phyloP scores from a whole-genome alignment of 1,139 yeast genomes.

The Blastobotrys illinoisensis region DNA sequence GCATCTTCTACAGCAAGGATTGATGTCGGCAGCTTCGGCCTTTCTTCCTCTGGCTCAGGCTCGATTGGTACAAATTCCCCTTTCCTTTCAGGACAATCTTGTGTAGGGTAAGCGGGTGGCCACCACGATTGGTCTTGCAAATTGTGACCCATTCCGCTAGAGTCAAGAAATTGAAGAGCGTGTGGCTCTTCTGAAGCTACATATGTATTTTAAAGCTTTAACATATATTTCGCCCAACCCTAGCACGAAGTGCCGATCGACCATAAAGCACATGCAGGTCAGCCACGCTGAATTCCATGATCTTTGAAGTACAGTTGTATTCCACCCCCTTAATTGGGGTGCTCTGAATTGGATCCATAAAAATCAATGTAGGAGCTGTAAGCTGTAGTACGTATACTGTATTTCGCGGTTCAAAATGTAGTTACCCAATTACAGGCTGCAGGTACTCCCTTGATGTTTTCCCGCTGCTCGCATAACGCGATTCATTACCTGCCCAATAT shows the following conservation, averaged over 20 bases:
- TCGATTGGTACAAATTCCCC: background rate
- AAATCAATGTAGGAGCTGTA: too few species aligned
- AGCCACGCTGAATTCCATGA: background rate
- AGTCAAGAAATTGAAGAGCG: background rate
- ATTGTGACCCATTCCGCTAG: background rate
- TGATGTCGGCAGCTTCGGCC: background rate
- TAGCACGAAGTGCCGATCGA: background rate
- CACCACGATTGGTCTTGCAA: slow-evolving; percentile 3
- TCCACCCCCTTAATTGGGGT: background rate
- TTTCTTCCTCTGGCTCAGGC: slow-evolving; percentile 4
- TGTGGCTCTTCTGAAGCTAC: background rate
- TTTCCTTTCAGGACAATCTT: background rate
- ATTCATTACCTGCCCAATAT: background rate
- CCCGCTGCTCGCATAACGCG: background rate
- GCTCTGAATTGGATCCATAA: background rate
- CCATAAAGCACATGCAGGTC: background rate
- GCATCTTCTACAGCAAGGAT: slow-evolving; percentile 5
- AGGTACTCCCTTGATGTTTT: too few species aligned
- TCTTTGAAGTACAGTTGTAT: too few species aligned
- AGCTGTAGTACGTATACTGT: too few species aligned
- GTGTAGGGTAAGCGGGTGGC: slow-evolving; percentile 8
- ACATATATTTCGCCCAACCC: too few species aligned
- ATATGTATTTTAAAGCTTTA: too few species aligned
- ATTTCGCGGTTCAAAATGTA: too few species aligned
- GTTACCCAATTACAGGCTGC: background rate